phyloP scores from a whole-genome alignment of 306 rosid species.

The Echinosophora koreensis region DNA sequence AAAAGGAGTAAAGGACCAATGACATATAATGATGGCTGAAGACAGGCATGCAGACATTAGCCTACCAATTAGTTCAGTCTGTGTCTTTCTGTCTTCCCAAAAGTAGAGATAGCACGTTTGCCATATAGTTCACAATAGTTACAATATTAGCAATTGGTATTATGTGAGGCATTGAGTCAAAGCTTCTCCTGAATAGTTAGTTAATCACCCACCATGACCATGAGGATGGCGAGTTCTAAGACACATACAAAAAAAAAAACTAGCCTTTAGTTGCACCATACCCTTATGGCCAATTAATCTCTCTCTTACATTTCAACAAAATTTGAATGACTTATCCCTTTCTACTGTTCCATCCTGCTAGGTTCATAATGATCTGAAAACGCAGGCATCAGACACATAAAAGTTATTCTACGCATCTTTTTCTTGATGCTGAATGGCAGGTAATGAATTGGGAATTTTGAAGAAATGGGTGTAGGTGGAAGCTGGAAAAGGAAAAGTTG shows the following conservation, averaged over 20 bases:
- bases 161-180: slow-evolving; percentile 83
- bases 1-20: no score
- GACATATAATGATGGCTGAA: slow-evolving; percentile 58
- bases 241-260: no score
- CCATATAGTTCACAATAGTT: slow-evolving; percentile 86
- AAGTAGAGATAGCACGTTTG: slow-evolving; percentile 82
- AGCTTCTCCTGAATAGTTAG: slow-evolving; percentile 66
- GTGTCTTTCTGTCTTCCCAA: slow-evolving; percentile 68
- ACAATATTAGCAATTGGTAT: slow-evolving; percentile 84
- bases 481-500: not conserved
- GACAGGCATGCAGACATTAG: slow-evolving; percentile 86
- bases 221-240: not conserved
- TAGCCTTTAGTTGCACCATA: no score
- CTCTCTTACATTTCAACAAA: no score
- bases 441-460: not conserved
- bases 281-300: no score
- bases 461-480: not conserved
- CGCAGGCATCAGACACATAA: no score
- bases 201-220: slow-evolving; percentile 26
- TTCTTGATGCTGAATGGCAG: no score
- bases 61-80: slow-evolving; percentile 78
- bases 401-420: no score
- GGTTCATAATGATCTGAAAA: no score
- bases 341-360: no score
- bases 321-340: no score